These are phyloP conservation scores for Drosera spatulata DNA, from an alignment of 179 eudicot species.

Conservation along the genomic window DNA sequence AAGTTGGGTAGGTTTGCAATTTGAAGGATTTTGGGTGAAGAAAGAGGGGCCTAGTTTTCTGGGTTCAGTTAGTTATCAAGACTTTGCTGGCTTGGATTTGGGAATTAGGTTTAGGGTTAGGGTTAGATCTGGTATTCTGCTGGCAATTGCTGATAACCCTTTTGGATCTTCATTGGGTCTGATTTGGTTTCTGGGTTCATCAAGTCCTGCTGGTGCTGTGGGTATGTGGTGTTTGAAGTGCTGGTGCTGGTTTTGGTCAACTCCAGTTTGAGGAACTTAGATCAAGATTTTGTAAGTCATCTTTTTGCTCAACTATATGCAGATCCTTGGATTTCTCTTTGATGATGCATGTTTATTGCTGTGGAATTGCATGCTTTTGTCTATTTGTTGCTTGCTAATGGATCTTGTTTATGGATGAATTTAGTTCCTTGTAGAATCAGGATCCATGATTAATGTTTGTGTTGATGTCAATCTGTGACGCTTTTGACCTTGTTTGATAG, in stretches of 20 bases:
- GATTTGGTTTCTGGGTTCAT: slow-evolving; percentile 1
- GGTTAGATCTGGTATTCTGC: slow-evolving; percentile 1
- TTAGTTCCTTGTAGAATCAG: not conserved
- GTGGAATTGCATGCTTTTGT: not conserved
- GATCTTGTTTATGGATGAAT: not conserved
- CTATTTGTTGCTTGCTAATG: not conserved
- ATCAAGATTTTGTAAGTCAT: not conserved
- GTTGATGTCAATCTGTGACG: not conserved
- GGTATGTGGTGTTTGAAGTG: not conserved
- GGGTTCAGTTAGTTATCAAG: not conserved
- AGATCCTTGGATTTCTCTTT: not conserved
- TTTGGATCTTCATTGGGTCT: not conserved
- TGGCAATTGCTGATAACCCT: not conserved
- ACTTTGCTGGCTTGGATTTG: not conserved
- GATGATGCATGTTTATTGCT: not conserved
- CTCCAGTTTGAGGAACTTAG: not conserved
- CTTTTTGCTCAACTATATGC: not conserved
- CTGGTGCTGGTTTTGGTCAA: not conserved
- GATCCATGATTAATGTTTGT: not conserved
- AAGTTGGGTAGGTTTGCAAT: slow-evolving; percentile 3
- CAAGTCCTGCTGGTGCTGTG: not conserved
- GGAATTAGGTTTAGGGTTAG: slow-evolving; percentile 1
- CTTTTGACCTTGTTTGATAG: no score
- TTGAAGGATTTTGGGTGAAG: slow-evolving; percentile 1
- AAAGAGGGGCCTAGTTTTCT: not conserved